Base-by-base conservation (phyloP, 2,329 filamentous ascomycete genomes). In the Colletotrichum coccodes region DNA sequence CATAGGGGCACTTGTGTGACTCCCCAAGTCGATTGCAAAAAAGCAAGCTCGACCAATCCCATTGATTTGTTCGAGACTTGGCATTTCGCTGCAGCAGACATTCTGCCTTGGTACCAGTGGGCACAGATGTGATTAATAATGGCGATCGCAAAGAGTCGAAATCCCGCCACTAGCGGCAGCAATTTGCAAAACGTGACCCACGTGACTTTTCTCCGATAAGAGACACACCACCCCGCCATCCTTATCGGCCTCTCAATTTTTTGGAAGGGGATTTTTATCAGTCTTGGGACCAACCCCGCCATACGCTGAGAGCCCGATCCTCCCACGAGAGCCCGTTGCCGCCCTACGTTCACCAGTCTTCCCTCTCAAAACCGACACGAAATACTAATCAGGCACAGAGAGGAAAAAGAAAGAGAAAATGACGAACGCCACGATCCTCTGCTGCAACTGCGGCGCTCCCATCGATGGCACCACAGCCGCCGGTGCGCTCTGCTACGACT, bases 381-480 rank as follows among this genome's bases (percentile, higher is more conserved):
- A 49, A 5, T 8, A 34, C 3, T 32, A 50, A 23, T n/a, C 21
- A 32, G 60, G n/a, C 30, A 60, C 12, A 42, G 49, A 54, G 54
- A 38, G 52, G 46, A 12, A 34, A 36, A 16, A 7, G 36, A 18
- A 23, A 52, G 26, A 23, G 30, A 56, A 47, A 1, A 71, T 70
- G 64, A 69, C 70, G 26, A 44, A 61, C 42, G 70, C 70, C 44
- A 71, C 70, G 38, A 97, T 98, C 78, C 92, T 99, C 67, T 99
- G 96, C 83, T 97, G 94, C 85, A 97, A 98, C 86, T 99, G 96
- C 81, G 96, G 95, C 77, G 94, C 94, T 70, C 92, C 95, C 44
- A 97, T 99, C 76, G 95, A 98, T 81, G 96, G 96, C 80, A 97
- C 94, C 21, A 90, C 90, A 16, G 87, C 93, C 30, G 91, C 92